Base-by-base conservation (phyloP, 2,329 filamentous ascomycete species). In the Cladophialophora exuberans region DNA sequence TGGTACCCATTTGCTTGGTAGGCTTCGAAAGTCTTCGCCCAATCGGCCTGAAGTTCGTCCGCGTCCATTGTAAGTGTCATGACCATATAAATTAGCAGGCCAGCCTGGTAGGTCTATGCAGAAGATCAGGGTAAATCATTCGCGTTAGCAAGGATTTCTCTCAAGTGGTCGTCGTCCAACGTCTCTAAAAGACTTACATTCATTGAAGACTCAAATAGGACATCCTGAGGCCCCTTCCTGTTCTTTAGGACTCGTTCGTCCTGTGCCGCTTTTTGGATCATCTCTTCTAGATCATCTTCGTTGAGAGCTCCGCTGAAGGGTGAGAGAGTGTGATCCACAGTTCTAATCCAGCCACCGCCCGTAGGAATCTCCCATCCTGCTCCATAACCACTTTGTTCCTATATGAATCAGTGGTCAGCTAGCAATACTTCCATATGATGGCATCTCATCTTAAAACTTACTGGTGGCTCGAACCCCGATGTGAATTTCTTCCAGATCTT, bases 331-430 rank as follows among this genome's bases (percentile, higher is more conserved):
- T 36, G n/a, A 35, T 54, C 44, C 17, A 26, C 22, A 3, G 25
- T 49, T 25, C 53, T 44, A 31, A 52, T 23, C 36, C 22, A n/a
- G 18, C 48, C 53, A 11, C 54, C 57, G 18, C 50, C 52, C 5
- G 58, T 51, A 3, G 54, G 51, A 22, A 49, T 55, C 7, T 23
- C 36, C 58, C 58, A 60, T 5, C 56, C 13, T 4, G 38, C 51
- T 22, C 58, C 54, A 18, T 50, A 55, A 22, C 23, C 28, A 10
- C 7, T 5, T 60, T 60, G 51, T 53, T 60, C 58, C 58, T 60
- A 36, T 15, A 23, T 18, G 15, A 15, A 15, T 10, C 36, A 35
- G 25, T 13, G 3, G n/a, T n/a, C n/a, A n/a, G n/a, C n/a, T n/a
- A n/a, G n/a, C n/a, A n/a, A n/a, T n/a, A n/a, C n/a, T n/a, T n/a